These are phyloP conservation scores for Coccinonectria pachysandricola DNA, from an alignment of 2,329 filamentous ascomycete genomes.

Conservation along the genomic window DNA sequence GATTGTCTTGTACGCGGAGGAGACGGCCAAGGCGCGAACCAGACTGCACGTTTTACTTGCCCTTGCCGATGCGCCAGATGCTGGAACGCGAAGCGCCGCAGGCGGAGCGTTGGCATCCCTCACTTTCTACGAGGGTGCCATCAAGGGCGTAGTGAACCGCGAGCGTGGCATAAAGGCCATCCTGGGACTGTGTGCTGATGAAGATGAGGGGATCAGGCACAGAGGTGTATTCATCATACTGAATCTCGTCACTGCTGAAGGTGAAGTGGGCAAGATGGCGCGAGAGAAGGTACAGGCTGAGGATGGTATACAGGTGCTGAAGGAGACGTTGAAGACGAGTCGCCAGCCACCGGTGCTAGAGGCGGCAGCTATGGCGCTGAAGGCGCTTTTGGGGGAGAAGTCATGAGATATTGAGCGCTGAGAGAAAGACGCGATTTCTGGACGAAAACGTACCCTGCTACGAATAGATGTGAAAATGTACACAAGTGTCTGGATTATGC, in stretches of 20 bases:
- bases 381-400: constrained; percentile 45
- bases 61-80: constrained; percentile 76
- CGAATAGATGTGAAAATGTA: too few species aligned
- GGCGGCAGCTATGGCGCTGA: constrained; percentile 61
- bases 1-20: constrained; percentile 58
- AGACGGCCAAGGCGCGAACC: constrained; percentile 55
- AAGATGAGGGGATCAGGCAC: constrained; percentile 56
- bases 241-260: constrained; percentile 61
- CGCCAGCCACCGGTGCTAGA: constrained; percentile 60
- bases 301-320: constrained; percentile 58
- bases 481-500: too few species aligned
- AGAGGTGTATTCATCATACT: constrained; percentile 66
- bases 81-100: constrained; percentile 68
- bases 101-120: constrained; percentile 82
- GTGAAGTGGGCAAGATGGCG: constrained; percentile 52
- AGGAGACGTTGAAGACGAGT: constrained; percentile 57
- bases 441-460: too few species aligned
- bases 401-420: too few species aligned
- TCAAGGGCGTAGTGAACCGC: constrained; percentile 58
- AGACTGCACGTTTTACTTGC: constrained; percentile 78
- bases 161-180: constrained; percentile 66
- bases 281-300: constrained; percentile 49
- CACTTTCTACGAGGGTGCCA: constrained; percentile 65
- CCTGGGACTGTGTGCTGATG: constrained; percentile 69
- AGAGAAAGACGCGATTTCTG: too few species aligned